Evolutionary conservation across 768 basidiomycete species (phyloP).

Genomic region (Pholiota microspora): DNA sequence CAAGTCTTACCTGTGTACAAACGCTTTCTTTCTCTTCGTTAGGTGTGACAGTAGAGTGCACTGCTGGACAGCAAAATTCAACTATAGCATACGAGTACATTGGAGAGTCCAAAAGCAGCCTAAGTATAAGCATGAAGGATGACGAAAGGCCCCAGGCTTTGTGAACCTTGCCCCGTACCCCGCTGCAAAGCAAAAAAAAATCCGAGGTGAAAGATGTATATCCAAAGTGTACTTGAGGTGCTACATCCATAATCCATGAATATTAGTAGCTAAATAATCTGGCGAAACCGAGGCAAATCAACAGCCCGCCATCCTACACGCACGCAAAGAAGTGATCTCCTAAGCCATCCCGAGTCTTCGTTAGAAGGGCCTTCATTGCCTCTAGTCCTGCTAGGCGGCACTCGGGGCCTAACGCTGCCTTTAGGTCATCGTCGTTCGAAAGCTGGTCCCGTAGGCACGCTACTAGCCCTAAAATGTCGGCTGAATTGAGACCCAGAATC

Average conservation of each 20-base stretch:
- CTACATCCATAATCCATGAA: not conserved
- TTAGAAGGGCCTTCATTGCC: conserved; percentile 18
- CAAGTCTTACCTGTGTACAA: too few relatives aligned
- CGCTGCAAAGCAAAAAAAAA: not conserved
- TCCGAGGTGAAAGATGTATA: not conserved
- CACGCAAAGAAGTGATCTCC: conserved; percentile 27
- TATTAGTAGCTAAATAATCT: not conserved
- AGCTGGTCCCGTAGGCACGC: conserved; percentile 31
- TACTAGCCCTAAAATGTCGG: conserved; percentile 31
- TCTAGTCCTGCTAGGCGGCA: conserved; percentile 33
- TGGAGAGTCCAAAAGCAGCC: too few relatives aligned
- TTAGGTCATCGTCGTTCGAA: conserved; percentile 30
- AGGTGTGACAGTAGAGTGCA: too few relatives aligned
- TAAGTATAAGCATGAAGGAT: not conserved
- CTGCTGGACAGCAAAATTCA: too few relatives aligned
- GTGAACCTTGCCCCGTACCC: not conserved
- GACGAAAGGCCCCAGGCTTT: not conserved
- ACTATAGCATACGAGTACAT: too few relatives aligned
- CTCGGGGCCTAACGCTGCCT: conserved; percentile 20
- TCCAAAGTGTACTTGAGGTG: not conserved
- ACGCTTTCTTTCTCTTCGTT: too few relatives aligned
- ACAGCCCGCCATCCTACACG: conserved; percentile 5
- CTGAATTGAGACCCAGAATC: conserved; percentile 27
- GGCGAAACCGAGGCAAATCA: not conserved
- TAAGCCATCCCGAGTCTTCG: conserved; percentile 20